Base-by-base conservation (phyloP, 1,284 basidiomycete genomes). In the Phellinidium pouzarii region DNA sequence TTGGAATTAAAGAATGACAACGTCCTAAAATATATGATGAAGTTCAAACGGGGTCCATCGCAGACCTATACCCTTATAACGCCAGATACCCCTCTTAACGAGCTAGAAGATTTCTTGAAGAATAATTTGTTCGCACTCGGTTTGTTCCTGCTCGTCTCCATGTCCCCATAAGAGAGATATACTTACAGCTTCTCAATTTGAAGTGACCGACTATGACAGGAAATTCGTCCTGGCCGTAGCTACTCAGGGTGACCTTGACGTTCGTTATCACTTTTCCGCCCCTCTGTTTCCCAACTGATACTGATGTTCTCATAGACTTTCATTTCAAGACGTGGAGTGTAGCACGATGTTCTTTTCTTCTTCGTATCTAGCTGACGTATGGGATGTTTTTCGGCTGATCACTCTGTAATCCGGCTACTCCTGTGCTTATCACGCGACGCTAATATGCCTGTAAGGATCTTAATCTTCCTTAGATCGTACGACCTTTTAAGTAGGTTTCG, bases 191-290 rank as follows among this genome's bases (percentile, higher is more conserved):
- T 23, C 3, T 44, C 12, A 14, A 48, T 50, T 53, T 55, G 2
- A 59, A 91, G 91, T 94, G 25, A 94, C 91, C 4, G 91, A 94
- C 65, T 67, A 70, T 42, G 78, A 79, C 49, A 78, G 91, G 55
- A 91, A 92, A 64, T 94, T 94, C 62, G 90, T 94, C 1, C 75
- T 94, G 31, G 91, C 76, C 0, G 84, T 94, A 0, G 91, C 88
- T 1, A 94, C 91, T 11, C 67, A 71, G 41, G 79, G 87, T 41
- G 91, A 94, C 66, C 68, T 94, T 19, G 81, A 91, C 65, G 82
- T 82, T 49, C 50, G 70, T 63, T n/a, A 22, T 20, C 11, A 27
- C 25, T 58, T 38, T 23, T 4, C 23, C 20, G 4, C 23, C 11
- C 20, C 50, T 22, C 3, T 43, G 2, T 36, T 12, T 14, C 44